phyloP scores from a whole-genome alignment of 306 rosid genomes.

The Medicago truncatula region DNA sequence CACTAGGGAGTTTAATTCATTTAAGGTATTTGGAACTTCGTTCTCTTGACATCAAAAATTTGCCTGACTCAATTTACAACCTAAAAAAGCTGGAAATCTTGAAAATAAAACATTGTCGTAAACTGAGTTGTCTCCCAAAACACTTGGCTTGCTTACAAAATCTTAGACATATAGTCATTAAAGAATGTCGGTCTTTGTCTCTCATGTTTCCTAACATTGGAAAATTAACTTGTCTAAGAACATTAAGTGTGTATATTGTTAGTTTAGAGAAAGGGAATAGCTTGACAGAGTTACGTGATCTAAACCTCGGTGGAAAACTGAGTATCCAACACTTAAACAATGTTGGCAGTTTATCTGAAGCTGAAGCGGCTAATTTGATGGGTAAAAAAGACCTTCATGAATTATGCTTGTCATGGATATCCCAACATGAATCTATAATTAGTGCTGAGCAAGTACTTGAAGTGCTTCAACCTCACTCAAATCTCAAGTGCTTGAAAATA shows the following conservation, averaged over 20 bases:
- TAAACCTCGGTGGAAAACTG: background rate
- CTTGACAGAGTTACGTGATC: slow-evolving; percentile 8
- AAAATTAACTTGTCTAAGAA: background rate
- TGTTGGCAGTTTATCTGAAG: background rate
- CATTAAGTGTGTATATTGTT: slow-evolving; percentile 8
- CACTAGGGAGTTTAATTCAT: background rate
- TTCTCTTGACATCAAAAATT: background rate
- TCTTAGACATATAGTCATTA: slow-evolving; percentile 19
- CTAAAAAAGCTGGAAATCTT: background rate
- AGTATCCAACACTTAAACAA: background rate
- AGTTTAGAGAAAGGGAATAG: background rate
- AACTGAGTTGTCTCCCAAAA: background rate
- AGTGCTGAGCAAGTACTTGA: slow-evolving; percentile 16
- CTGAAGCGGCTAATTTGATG: background rate
- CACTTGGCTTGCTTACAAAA: background rate
- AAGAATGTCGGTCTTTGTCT: fast-evolving
- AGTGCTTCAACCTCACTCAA: slow-evolving; percentile 21
- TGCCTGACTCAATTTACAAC: background rate
- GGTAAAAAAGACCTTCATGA: background rate
- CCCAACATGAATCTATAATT: no score
- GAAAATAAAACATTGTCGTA: background rate
- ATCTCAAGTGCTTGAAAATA: background rate
- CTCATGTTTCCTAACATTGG: background rate
- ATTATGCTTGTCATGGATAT: slow-evolving; percentile 17
- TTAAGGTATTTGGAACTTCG: slow-evolving; percentile 15